Conservation (phyloP, 306 rosid genomes). For the Fagus sylvatica region DNA sequence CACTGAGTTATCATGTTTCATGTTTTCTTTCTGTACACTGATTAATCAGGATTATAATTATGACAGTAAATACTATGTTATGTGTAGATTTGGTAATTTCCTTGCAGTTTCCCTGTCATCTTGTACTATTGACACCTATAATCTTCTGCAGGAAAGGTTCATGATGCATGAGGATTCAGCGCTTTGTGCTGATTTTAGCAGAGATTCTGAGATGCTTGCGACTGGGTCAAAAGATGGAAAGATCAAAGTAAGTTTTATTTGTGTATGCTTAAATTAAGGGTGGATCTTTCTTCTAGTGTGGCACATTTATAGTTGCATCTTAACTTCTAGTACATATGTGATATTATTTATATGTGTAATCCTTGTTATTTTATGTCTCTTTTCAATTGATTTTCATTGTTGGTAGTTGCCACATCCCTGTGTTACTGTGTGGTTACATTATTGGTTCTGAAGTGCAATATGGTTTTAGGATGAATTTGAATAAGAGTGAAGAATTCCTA, state of each 20-base stretch:
- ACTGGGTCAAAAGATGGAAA: slow-evolving; percentile 98
- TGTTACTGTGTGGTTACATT: slow-evolving; percentile 3
- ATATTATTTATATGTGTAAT: background rate
- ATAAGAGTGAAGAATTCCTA: background rate
- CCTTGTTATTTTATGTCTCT: background rate
- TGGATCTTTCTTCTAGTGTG: background rate
- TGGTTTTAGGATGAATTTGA: background rate
- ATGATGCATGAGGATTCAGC: slow-evolving; percentile 98
- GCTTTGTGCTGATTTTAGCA: slow-evolving; percentile 92
- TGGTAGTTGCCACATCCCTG: background rate
- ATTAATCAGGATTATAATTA: background rate
- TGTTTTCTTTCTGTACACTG: too few species aligned
- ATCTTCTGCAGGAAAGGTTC: slow-evolving; percentile 79
- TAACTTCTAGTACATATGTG: background rate
- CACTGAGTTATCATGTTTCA: too few species aligned
- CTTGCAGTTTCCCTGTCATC: background rate
- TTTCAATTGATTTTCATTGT: background rate
- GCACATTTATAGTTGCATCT: background rate
- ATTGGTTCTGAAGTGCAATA: background rate
- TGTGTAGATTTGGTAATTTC: background rate
- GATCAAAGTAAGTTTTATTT: slow-evolving; percentile 72
- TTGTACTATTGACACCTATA: slow-evolving; percentile 5
- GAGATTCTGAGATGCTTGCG: slow-evolving; percentile 95
- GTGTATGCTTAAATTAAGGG: slow-evolving; percentile 23
- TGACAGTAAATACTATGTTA: background rate